A percentile compares a stretch with the other conserved stretches of the same genome.
Conservation (phyloP, 2,329 filamentous ascomycete species). For the Ophiosphaerella herpotricha region DNA sequence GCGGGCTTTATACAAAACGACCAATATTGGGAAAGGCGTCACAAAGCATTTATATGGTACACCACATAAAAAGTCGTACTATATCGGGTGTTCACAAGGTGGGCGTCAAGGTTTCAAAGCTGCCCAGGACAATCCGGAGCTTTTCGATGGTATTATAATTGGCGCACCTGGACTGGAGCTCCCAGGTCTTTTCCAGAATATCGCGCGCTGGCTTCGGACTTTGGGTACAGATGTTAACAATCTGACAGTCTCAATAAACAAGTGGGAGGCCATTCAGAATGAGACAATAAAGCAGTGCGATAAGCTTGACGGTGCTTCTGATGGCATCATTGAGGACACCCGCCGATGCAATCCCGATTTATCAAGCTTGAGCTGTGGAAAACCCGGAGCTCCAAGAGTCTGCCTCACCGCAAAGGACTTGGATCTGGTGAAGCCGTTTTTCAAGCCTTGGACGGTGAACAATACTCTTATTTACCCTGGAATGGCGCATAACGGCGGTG, state of each 20-base stretch:
- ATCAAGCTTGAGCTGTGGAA: neutral
- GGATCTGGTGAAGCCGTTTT: constrained; percentile 8
- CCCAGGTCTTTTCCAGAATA: neutral
- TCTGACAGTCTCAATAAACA: neutral
- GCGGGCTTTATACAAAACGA: no score
- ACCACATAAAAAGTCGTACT: neutral
- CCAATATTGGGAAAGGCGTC: constrained; percentile 1
- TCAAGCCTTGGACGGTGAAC: constrained; percentile 3
- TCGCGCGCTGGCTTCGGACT: neutral
- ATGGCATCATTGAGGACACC: constrained; percentile 23
- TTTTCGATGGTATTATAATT: constrained; percentile 35
- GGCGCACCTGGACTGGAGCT: constrained; percentile 25
- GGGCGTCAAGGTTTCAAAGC: neutral
- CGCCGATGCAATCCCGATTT: constrained; percentile 29
- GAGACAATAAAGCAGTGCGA: constrained; percentile 35
- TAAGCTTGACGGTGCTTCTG: constrained; percentile 22
- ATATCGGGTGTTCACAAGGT: neutral
- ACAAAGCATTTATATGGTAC: neutral
- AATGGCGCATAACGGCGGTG: neutral
- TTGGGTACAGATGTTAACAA: constrained; percentile 4
- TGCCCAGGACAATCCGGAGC: neutral
- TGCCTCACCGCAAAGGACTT: neutral
- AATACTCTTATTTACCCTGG: neutral
- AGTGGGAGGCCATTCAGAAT: constrained; percentile 6
- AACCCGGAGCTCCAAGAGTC: neutral